Evolutionary conservation across 345 rosid genomes (phyloP), one percentile per base, ranked within the genome.

Genomic region (Carallia brachiata): DNA sequence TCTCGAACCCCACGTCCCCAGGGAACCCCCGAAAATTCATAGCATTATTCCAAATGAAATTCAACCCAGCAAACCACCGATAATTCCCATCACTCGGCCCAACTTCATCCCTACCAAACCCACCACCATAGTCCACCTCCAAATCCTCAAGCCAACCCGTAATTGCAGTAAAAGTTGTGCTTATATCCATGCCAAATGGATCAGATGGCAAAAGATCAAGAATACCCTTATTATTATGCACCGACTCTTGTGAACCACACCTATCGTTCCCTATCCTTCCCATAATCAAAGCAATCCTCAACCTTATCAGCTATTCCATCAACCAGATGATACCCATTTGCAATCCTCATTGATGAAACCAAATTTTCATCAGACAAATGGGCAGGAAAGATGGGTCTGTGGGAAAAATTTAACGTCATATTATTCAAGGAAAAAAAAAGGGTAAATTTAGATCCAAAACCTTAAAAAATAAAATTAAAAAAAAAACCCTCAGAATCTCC

Each of bases 161-260:
- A 37, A 90, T 83, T 0, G 97, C 96, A 0, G 94, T 92, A 67
- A 95, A 81, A 27, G 99, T 89, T 30, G 86, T 80, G 72, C 75
- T 84, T 53, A 95, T 89, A 71, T 92, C 94, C 96, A 90, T 90
- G 52, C 89, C 98, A 67, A 95, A 95, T 1, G 99, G 99, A 92
- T 92, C 99, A 1, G 92, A 83, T 0, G 96, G 96, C 86, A 92
- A 75, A 80, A 90, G 81, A 76, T 92, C 99, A 62, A 95, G 81
- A 71, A 95, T 86, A 68, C 90, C 97, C 55, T 80, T 80, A 23
- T 23, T 23, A 23, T 23, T 23, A 34, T 93, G 86, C 78, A 85
- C 79, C 6, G 93, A 79, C 44, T 90, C 96, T 73, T 86, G 96
- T 15, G 89, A 79, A 71, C 81, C 83, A 48, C 80, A 74, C 59